phyloP scores from a whole-genome alignment of 371 early-diverging fungal species.

The Capillidium rhysosporum region DNA sequence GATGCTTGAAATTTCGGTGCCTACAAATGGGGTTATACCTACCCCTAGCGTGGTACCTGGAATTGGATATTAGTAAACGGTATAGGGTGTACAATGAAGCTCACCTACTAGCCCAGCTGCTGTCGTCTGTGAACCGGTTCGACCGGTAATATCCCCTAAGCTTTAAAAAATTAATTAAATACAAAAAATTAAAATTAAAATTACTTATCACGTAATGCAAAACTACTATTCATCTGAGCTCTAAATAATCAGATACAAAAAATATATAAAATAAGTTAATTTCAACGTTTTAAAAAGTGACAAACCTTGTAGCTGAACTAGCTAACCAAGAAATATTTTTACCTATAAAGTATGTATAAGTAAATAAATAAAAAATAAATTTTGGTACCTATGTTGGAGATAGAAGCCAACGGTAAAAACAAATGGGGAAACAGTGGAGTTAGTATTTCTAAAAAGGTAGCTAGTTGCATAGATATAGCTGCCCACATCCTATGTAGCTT shows the following conservation, averaged over 20 bases:
- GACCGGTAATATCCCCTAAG: constrained; percentile 60
- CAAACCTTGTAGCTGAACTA: constrained; percentile 33
- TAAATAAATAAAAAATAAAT: not conserved
- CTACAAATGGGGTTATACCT: not conserved
- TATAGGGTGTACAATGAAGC: too few relatives aligned
- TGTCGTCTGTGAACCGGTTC: constrained; percentile 51
- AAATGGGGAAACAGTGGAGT: constrained; percentile 44
- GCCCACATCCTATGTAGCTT: constrained; percentile 50
- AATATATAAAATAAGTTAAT: not conserved
- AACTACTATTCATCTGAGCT: constrained; percentile 48
- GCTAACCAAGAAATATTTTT: constrained; percentile 70
- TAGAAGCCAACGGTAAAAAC: constrained; percentile 40
- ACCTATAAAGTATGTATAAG: constrained; percentile 12
- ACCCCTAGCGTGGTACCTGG: not conserved
- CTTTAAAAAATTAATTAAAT: constrained; percentile 9
- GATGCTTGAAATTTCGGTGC: not conserved
- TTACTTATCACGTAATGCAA: constrained; percentile 38
- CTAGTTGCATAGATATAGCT: constrained; percentile 34
- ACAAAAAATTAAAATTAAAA: not conserved
- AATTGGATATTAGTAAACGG: too few relatives aligned
- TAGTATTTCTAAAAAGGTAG: constrained; percentile 42
- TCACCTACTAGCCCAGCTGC: constrained; percentile 22
- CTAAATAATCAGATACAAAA: constrained; percentile 11
- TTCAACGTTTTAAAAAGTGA: not conserved
- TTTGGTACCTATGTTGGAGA: constrained; percentile 53